Conservation (phyloP, 108 stramenopile species). For the Schizochytrium sp. region DNA sequence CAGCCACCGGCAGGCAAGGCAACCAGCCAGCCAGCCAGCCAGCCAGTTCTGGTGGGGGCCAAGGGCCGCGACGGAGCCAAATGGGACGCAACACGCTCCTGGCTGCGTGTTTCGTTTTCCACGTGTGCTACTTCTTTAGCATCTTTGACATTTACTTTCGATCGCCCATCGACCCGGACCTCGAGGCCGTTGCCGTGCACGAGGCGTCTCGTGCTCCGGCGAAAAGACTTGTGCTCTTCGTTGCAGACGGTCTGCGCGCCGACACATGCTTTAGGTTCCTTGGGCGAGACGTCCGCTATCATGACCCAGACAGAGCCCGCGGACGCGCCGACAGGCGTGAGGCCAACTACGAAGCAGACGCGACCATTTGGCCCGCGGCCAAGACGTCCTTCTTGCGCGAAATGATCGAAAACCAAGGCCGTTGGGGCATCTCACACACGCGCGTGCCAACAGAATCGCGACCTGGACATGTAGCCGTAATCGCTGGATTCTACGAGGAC, state of each 20-base stretch:
- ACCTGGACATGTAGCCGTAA: slow-evolving; percentile 4
- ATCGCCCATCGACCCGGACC: background rate
- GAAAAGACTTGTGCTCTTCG: background rate
- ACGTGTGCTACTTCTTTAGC: background rate
- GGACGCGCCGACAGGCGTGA: background rate
- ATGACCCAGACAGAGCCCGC: background rate
- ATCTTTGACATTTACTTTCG: slow-evolving; percentile 12
- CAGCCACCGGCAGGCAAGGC: background rate
- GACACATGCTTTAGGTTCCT: background rate
- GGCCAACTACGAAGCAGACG: background rate
- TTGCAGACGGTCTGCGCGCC: background rate
- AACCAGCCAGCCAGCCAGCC: background rate
- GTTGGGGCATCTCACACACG: slow-evolving; percentile 10
- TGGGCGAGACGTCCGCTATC: background rate
- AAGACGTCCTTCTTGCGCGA: background rate
- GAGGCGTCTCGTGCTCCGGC: background rate
- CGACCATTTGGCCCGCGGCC: background rate
- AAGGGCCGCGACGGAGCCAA: background rate
- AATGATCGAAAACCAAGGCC: background rate
- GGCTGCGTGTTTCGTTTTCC: background rate
- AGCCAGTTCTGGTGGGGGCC: background rate
- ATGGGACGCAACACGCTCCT: background rate
- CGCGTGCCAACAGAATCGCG: slow-evolving; percentile 2
- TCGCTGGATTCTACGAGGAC: background rate
- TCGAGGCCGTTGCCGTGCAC: background rate